phyloP scores from a whole-genome alignment of 257 asterid species.

The Ehretia macrophylla region DNA sequence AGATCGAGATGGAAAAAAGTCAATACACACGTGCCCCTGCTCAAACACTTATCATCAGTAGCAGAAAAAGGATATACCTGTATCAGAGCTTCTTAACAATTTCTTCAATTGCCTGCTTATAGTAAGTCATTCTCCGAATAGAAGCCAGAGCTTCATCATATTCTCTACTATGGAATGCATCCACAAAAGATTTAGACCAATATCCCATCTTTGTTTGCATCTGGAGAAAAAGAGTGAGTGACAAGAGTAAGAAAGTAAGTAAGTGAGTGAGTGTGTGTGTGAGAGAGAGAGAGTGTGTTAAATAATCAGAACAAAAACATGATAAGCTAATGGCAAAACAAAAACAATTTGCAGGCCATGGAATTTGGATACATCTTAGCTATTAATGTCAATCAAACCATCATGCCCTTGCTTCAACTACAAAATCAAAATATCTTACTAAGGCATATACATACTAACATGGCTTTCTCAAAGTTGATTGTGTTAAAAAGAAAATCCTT shows the following conservation, averaged over 20 bases:
- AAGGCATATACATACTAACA: neutral
- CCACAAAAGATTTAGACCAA: conserved; percentile 62
- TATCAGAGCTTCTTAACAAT: conserved; percentile 65
- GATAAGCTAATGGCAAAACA: too few species aligned
- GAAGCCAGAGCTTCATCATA: conserved; percentile 59
- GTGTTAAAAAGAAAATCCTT: neutral
- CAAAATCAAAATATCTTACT: neutral
- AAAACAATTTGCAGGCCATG: too few species aligned
- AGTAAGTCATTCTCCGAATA: conserved; percentile 78
- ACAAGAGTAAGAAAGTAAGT: too few species aligned
- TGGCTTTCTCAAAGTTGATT: neutral
- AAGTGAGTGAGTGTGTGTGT: too few species aligned
- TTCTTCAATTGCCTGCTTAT: conserved; percentile 81
- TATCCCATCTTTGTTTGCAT: conserved; percentile 45
- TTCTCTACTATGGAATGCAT: conserved; percentile 43
- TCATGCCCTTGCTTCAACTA: neutral
- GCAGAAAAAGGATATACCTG: conserved; percentile 10
- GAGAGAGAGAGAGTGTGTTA: conserved; percentile 4
- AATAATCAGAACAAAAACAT: too few species aligned
- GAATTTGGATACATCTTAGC: too few species aligned
- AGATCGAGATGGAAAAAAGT: neutral
- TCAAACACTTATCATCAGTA: neutral
- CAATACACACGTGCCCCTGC: neutral
- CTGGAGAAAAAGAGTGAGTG: too few species aligned
- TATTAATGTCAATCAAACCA: neutral